These are phyloP conservation scores for Colletotrichum australisinense DNA, from an alignment of 2,329 filamentous ascomycete species.

Conservation along the genomic window DNA sequence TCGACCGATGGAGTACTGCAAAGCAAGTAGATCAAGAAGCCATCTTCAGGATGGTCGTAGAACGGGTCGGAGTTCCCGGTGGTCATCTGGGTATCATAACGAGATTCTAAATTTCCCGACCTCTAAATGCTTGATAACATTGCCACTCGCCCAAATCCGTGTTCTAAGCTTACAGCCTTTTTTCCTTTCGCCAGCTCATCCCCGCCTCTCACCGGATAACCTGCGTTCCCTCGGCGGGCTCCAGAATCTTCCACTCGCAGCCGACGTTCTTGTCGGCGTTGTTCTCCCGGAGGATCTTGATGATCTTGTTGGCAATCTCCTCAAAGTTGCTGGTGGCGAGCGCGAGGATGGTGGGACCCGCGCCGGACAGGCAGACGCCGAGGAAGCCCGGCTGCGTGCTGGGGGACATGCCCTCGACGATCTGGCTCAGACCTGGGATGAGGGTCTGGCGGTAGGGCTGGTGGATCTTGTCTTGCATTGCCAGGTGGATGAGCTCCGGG, in stretches of 20 bases:
- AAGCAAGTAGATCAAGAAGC: no score
- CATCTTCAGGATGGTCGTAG: no score
- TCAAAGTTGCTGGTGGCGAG: constrained; percentile 92
- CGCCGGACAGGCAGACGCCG: constrained; percentile 94
- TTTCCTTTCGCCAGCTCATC: not conserved
- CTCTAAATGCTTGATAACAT: not conserved
- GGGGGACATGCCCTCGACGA: constrained; percentile 91
- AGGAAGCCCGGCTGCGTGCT: constrained; percentile 87
- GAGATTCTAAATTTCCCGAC: not conserved
- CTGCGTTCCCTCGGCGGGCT: constrained; percentile 81
- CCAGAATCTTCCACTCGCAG: constrained; percentile 88
- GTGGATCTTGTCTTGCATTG: constrained; percentile 99
- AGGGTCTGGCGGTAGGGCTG: constrained; percentile 94
- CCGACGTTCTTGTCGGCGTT: constrained; percentile 71
- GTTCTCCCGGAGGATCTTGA: constrained; percentile 75
- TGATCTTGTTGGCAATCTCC: constrained; percentile 83
- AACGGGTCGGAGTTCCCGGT: not conserved
- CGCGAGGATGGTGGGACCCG: constrained; percentile 93
- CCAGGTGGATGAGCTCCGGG: constrained; percentile 92
- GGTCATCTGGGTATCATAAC: constrained; percentile 8
- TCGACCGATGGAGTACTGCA: not conserved
- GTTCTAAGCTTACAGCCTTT: no score
- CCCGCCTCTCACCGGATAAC: constrained; percentile 46
- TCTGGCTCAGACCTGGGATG: constrained; percentile 91
- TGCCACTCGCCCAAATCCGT: not conserved